Base-by-base conservation (phyloP, 306 rosid species). In the Aeschynomene evenia region DNA sequence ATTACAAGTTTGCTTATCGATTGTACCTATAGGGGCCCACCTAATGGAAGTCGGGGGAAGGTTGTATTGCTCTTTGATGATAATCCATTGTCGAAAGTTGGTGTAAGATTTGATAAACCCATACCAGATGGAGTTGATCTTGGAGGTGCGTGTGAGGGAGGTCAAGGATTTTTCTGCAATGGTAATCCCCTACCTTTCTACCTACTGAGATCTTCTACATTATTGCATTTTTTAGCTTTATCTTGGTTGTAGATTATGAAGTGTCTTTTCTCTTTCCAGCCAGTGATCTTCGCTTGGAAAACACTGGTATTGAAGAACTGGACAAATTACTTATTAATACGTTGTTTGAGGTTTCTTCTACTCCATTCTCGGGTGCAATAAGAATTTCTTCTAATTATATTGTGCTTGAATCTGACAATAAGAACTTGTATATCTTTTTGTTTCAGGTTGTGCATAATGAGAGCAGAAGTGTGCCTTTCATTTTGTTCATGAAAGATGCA, bases 41-140 rank as follows among this genome's bases (percentile, higher is more conserved):
- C 83, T 18, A 86, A 69, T 70, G 96, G 97, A 76, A 51, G 84
- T 71, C 92, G 96, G 21, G 99, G 97, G 43, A 92, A 87, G 85
- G 86, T 91, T 82, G 84, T 77, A 68, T 85, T 95, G 73, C 76
- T 89, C 79, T 95, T 95, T 65, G 97, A 95, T 57, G 92, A 86
- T 61, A 95, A 91, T 83, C 90, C 95, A 52, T 75, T 79, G 69
- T 84, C 97, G 64, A 95, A 95, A 84, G 37, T 91, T 73, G 99
- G 99, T 56, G 89, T 95, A 24, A 91, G 87, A 84, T 95, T 95
- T 45, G 99, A 95, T 76, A 91, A 91, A 74, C 79, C 86, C 46
- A 79, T 95, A 77, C 79, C 83, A 33, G 99, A 91, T 77, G 99
- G 99, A 66, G 99, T 95, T 86, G 97, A 95, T 87, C 99, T 95